A percentile compares a stretch with the other conserved stretches of the same genome.
Evolutionary conservation across 1,284 basidiomycete genomes (phyloP).

Genomic region (Puccinia coronata): DNA sequence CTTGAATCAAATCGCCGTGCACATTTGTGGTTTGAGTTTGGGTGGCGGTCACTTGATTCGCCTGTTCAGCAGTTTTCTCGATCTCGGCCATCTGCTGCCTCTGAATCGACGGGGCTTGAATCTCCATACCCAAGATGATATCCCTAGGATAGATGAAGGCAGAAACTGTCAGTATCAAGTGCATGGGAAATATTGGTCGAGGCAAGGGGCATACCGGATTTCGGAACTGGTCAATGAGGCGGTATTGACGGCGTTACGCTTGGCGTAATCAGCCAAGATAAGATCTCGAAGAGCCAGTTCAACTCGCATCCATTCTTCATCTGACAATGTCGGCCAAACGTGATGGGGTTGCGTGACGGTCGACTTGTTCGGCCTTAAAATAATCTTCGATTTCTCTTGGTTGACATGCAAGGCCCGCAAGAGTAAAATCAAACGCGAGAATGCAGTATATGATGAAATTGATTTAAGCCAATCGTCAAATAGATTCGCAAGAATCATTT

Average conservation of each 20-base stretch:
- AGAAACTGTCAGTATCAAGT: neutral
- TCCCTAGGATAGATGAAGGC: constrained; percentile 63
- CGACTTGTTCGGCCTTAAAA: constrained; percentile 65
- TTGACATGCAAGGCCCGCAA: constrained; percentile 97
- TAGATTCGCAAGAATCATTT: constrained; percentile 97
- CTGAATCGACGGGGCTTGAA: constrained; percentile 77
- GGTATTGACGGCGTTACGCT: constrained; percentile 98
- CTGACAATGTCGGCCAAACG: constrained; percentile 91
- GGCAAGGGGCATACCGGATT: constrained; percentile 64
- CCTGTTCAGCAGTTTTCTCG: constrained; percentile 92
- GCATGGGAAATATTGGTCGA: constrained; percentile 54
- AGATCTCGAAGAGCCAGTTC: constrained; percentile 96
- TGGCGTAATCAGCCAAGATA: constrained; percentile 93
- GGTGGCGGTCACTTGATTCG: constrained; percentile 90
- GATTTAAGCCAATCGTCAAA: constrained; percentile 99
- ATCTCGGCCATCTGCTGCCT: constrained; percentile 99
- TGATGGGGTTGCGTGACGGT: constrained; percentile 96
- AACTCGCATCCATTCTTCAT: constrained; percentile 99
- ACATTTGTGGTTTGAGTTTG: constrained; percentile 98
- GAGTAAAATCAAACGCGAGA: constrained; percentile 92
- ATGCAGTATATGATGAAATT: constrained; percentile 97
- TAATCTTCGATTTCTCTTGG: constrained; percentile 92
- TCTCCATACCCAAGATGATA: constrained; percentile 96
- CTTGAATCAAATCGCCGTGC: constrained; percentile 94
- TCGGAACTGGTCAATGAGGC: constrained; percentile 94